Percentiles rank a stretch among this genome's conserved stretches.
phyloP scores from a whole-genome alignment of 2,329 filamentous ascomycete species.

The Trichoderma sp. region DNA sequence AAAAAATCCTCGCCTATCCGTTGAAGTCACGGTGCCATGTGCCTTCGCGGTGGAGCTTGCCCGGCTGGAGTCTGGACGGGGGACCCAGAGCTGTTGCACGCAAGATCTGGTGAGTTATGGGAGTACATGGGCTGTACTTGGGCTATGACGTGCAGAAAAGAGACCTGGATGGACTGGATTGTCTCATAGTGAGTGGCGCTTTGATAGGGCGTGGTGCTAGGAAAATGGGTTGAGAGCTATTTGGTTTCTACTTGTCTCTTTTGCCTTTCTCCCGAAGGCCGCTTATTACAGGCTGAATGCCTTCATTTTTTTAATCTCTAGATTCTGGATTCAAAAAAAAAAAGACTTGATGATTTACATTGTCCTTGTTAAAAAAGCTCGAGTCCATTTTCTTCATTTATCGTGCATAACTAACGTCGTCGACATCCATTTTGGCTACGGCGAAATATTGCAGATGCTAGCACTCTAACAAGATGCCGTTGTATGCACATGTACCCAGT shows the following conservation, averaged over 20 bases:
- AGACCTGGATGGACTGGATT: neutral
- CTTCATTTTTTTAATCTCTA: neutral
- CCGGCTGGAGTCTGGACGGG: neutral
- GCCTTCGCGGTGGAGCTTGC: constrained; percentile 18
- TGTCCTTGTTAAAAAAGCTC: neutral
- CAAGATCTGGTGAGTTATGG: constrained; percentile 7
- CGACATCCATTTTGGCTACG: neutral
- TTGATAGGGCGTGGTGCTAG: neutral
- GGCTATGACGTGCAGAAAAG: constrained; percentile 2
- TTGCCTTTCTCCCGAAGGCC: neutral
- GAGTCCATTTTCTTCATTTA: neutral
- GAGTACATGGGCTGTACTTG: constrained; percentile 10
- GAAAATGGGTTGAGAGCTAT: neutral
- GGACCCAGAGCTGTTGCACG: neutral
- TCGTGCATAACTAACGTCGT: neutral
- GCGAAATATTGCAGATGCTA: neutral
- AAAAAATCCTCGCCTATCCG: constrained; percentile 19
- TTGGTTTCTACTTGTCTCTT: neutral
- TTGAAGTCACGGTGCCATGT: constrained; percentile 21
- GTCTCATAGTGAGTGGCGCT: neutral
- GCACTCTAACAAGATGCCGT: neutral
- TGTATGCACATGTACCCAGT: neutral
- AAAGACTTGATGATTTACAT: neutral
- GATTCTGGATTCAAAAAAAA: neutral
- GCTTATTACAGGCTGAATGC: neutral